Evolutionary conservation across 345 rosid species (phyloP), one percentile per base, ranked within the genome.

Genomic region (Erucastrum elatum): DNA sequence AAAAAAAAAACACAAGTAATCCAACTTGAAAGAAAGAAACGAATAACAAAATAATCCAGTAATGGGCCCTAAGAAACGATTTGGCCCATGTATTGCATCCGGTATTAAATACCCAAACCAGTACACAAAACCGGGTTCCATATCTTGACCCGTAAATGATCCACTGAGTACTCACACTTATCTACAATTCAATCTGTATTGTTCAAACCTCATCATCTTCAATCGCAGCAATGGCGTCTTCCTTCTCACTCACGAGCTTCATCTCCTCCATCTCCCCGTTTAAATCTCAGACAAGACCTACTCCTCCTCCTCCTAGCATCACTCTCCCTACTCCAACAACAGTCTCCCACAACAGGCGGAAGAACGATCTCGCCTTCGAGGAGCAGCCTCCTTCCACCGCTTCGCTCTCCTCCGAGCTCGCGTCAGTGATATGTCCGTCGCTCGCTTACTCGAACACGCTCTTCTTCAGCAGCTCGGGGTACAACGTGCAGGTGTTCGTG

Each of bases 341-440:
- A 3, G 12, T 66, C 10, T 56, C 86, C 5, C 85, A 78, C 0
- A 76, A 78, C 0, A 76, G 77, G 53, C 86, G 82, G 72, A 72
- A 67, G 64, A 82, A 78, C 35, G 77, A 81, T 59, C 60, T 53
- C 59, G 59, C 72, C 25, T 70, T 76, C 49, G 84, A 79, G 3
- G 87, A 77, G 26, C 64, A 77, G 26, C 64, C 35, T 70, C 74
- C 77, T 26, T 74, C 80, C 11, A 63, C 68, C 9, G 64, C 66
- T 1, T 67, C 68, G 6, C 10, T 82, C 7, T 84, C 92, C 44
- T 26, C 87, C 10, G 91, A 89, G 35, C 37, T 88, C 27, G 78
- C 93, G 8, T 77, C 97, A 2, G 91, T 88, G n/a, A 85, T 88
- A n/a, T 87, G 89, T 64, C 95, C 95, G 3, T 88, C 94, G 33